phyloP scores from a whole-genome alignment of 257 asterid species.

The Solanum commersonii region DNA sequence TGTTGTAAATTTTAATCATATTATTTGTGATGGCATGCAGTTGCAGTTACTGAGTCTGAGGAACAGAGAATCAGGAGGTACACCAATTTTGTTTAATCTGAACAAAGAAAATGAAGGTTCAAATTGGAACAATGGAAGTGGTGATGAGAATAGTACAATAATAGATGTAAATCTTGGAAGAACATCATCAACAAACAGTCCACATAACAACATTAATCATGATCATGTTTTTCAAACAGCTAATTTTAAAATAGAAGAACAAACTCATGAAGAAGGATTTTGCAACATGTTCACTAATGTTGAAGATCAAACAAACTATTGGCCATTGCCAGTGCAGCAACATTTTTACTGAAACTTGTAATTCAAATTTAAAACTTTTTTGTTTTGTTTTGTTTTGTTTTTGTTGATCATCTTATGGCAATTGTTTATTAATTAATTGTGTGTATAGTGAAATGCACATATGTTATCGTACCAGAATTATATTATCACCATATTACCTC shows the following conservation, averaged over 20 bases:
- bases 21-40: not conserved
- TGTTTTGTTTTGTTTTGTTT: not conserved
- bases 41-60: constrained; percentile 55
- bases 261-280: constrained; percentile 32
- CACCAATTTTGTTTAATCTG: constrained; percentile 22
- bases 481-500: not conserved
- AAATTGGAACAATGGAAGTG: constrained; percentile 51
- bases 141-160: constrained; percentile 33
- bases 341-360: constrained; percentile 17
- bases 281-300: constrained; percentile 46
- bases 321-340: constrained; percentile 74
- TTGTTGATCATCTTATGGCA: not conserved
- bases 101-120: constrained; percentile 63
- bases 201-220: constrained; percentile 7
- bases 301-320: constrained; percentile 58
- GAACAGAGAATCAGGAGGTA: constrained; percentile 29
- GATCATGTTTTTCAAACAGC: constrained; percentile 17
- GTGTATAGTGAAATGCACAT: constrained; percentile 1
- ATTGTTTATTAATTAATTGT: not conserved
- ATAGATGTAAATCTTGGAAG: constrained; percentile 46
- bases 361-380: not conserved
- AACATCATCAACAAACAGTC: constrained; percentile 7
- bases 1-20: not conserved
- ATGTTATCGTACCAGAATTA: not conserved
- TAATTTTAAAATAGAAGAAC: constrained; percentile 18